Base-by-base conservation (phyloP, 345 rosid species). In the Erodium maritimum region DNA sequence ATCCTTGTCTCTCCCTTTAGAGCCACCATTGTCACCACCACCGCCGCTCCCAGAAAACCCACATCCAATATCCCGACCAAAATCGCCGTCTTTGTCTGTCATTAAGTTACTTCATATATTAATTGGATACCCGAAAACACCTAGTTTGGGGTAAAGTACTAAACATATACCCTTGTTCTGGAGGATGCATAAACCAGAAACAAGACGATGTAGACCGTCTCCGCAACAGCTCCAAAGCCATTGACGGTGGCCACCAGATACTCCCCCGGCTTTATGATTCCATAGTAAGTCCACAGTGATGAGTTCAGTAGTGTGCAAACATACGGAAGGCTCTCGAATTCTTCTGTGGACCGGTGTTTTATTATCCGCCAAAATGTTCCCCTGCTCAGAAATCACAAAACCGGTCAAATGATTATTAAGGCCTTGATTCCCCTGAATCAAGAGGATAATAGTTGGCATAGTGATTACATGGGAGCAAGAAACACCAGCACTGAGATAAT, bases 241-340 rank as follows among this genome's bases (percentile, higher is more conserved):
- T 82, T 84, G 21, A 89, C 80, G 10, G 96, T 86, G 57, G 87
- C 73, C 5, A 89, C 83, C 61, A 89, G 79, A 57, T 67, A 79
- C n/a, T 59, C 81, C 23, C 88, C 91, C 19, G 95, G 83, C 58
- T 78, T 84, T 33, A 71, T 81, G 42, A 77, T 67, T 4, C 96
- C 95, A 60, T 89, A 89, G 66, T 84, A 89, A 24, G 89, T 82
- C 96, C 96, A 89, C n/a, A 89, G 56, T 1, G 85, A 75, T 29
- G 89, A 67, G 57, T 64, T 69, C 51, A 89, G 46, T 67, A 89
- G 62, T 19, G 87, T 86, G 63, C 95, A 84, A 0, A 89, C 23
- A 65, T 84, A 89, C 0, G 96, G 96, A 42, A 89, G 73, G 64
- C 86, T 77, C 69, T 82, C 77, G 55, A 79, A 89, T 0, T 86